Percentiles rank a stretch among this genome's conserved stretches.
Evolutionary conservation across 2,329 filamentous ascomycete genomes (phyloP).

Genomic region (Calonectria pseudoturangicola): DNA sequence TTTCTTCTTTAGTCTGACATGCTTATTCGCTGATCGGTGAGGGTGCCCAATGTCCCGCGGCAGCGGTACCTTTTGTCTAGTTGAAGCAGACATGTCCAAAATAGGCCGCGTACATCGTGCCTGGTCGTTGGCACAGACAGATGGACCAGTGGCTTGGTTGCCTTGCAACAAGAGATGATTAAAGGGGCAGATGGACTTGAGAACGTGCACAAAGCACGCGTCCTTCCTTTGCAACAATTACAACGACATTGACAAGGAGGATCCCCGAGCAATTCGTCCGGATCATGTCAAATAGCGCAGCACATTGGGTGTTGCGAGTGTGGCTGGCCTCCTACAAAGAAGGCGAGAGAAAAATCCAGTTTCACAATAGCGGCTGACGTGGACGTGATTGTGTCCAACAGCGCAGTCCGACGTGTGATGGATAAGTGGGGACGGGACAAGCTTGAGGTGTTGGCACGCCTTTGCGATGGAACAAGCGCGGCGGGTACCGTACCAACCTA

Average conservation of each 20-base stretch:
- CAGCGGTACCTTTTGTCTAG: conserved; percentile 32
- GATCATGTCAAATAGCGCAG: conserved; percentile 11
- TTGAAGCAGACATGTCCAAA: conserved; percentile 37
- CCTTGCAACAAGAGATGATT: neutral
- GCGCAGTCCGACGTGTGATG: conserved; percentile 8
- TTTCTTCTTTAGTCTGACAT: conserved; percentile 12
- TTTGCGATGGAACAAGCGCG: conserved; percentile 17
- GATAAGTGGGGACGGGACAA: conserved; percentile 20
- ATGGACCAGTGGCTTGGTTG: conserved; percentile 14
- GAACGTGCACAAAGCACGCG: conserved; percentile 1
- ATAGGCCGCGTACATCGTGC: conserved; percentile 31
- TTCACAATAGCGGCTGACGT: conserved; percentile 49
- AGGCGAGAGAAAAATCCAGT: conserved; percentile 36
- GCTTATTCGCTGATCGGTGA: conserved; percentile 40
- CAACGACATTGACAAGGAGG: neutral
- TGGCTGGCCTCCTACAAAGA: conserved; percentile 30
- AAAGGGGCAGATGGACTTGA: neutral
- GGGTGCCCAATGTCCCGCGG: conserved; percentile 40
- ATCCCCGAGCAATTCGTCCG: conserved; percentile 6
- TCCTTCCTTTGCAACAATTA: neutral
- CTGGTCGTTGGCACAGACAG: conserved; percentile 26
- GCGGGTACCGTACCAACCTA: neutral
- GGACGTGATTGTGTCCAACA: conserved; percentile 46
- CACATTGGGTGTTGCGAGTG: conserved; percentile 7
- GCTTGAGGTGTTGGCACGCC: conserved; percentile 30